phyloP scores from a whole-genome alignment of 441 rosid species.

The Aleurites moluccanus region DNA sequence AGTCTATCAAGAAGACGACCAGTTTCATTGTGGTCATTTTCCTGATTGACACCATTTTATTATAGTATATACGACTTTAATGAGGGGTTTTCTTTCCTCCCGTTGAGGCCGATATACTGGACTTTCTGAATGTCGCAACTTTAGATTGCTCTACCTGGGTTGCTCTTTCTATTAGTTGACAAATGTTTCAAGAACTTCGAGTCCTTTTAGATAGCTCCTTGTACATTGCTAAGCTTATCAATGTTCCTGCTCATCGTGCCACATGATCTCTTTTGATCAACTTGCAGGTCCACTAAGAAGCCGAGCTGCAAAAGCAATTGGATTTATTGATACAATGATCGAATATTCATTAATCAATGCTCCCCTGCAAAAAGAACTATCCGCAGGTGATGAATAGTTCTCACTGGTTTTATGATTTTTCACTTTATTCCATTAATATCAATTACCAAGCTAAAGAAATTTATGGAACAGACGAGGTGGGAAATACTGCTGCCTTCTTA shows the following conservation, averaged over 20 bases:
- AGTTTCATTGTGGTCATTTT: background rate
- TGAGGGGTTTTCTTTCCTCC: background rate
- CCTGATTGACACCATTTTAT: background rate
- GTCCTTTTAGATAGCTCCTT: background rate
- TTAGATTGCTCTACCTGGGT: background rate
- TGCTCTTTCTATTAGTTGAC: too few relatives aligned
- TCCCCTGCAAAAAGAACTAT: constrained; percentile 80
- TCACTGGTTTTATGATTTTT: background rate
- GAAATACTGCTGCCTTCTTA: constrained; percentile 83
- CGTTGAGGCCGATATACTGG: background rate
- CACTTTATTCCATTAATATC: background rate
- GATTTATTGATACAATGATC: constrained; percentile 81
- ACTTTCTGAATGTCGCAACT: background rate
- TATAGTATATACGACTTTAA: background rate
- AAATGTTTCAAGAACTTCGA: background rate
- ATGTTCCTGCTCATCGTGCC: background rate
- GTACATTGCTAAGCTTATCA: background rate
- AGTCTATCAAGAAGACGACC: background rate
- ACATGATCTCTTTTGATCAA: background rate
- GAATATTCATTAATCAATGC: constrained; percentile 75
- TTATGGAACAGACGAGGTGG: constrained; percentile 77
- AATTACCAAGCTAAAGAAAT: background rate
- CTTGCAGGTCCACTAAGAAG: constrained; percentile 79
- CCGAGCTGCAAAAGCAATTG: constrained; percentile 90
- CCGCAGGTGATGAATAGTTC: constrained; percentile 56